Conservation (phyloP, 192 early-diverging fungal genomes). For the Coemansia sp. region DNA sequence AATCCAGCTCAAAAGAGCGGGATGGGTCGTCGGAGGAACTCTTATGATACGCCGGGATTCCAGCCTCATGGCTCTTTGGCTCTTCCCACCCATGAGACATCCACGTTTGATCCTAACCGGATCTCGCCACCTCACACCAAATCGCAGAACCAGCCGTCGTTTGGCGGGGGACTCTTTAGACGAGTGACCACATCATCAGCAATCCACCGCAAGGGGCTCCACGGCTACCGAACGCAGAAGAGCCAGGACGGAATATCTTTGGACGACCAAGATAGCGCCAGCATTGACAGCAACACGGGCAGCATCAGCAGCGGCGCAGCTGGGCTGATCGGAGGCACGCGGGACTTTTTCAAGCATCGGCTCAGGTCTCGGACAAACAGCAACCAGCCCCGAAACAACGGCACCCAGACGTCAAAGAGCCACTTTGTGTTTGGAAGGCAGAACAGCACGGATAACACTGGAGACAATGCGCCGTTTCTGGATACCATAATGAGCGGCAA, state of each 20-base stretch:
- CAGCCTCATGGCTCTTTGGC: not conserved
- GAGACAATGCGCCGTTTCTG: not conserved
- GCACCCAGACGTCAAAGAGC: not conserved
- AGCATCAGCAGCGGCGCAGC: slow-evolving; percentile 7
- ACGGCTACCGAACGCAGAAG: slow-evolving; percentile 4
- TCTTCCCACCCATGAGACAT: not conserved
- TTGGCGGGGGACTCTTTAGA: slow-evolving; percentile 24
- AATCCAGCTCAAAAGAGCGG: not conserved
- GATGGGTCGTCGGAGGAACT: slow-evolving; percentile 1
- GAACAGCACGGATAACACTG: not conserved
- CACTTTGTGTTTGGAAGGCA: not conserved
- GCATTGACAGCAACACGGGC: slow-evolving; percentile 9
- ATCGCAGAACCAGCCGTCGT: slow-evolving; percentile 12
- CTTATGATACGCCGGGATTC: slow-evolving; percentile 2
- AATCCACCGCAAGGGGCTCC: slow-evolving; percentile 19
- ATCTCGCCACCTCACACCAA: not conserved
- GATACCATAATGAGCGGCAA: not conserved
- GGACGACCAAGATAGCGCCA: slow-evolving; percentile 13
- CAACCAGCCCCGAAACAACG: slow-evolving; percentile 10
- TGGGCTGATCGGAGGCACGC: slow-evolving; percentile 43
- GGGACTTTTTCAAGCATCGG: slow-evolving; percentile 43
- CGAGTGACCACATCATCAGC: slow-evolving; percentile 37
- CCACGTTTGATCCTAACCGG: not conserved
- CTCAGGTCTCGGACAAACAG: slow-evolving; percentile 44
- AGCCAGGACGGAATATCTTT: slow-evolving; percentile 3